phyloP scores from a whole-genome alignment of 179 eudicot species.

The Patellifolia procumbens region DNA sequence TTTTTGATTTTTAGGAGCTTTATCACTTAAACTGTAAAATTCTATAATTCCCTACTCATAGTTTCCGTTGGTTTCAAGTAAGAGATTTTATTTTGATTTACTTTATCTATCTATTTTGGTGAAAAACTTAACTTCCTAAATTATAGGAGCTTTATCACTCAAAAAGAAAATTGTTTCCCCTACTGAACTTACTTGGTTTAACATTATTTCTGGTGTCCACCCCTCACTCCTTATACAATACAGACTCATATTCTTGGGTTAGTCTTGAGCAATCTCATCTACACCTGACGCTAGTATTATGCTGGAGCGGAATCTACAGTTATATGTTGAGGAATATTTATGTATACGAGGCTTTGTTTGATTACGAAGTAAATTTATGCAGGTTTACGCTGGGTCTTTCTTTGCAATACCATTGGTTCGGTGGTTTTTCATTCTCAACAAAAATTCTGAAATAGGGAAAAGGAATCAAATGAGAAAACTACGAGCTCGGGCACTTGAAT shows the following conservation, averaged over 20 bases:
- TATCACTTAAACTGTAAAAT: too few relatives aligned
- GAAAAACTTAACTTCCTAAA: too few relatives aligned
- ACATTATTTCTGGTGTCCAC: too few relatives aligned
- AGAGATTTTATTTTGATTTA: too few relatives aligned
- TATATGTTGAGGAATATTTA: not conserved
- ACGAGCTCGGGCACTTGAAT: slow-evolving; percentile 68
- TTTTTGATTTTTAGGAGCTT: too few relatives aligned
- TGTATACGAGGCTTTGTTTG: not conserved
- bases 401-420: slow-evolving; percentile 88
- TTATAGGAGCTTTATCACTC: too few relatives aligned
- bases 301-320: not conserved
- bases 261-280: not conserved
- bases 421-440: slow-evolving; percentile 60
- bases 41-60: too few relatives aligned
- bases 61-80: too few relatives aligned
- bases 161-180: too few relatives aligned
- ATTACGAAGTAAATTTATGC: slow-evolving; percentile 31
- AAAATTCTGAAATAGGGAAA: slow-evolving; percentile 65
- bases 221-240: too few relatives aligned
- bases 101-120: too few relatives aligned
- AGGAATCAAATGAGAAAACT: slow-evolving; percentile 70
- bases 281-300: not conserved
- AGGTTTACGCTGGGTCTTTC: slow-evolving; percentile 97
- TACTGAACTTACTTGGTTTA: too few relatives aligned
- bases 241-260: slow-evolving; percentile 8